Conservation (phyloP, 768 basidiomycete species). For the Boletus reticuloceps region DNA sequence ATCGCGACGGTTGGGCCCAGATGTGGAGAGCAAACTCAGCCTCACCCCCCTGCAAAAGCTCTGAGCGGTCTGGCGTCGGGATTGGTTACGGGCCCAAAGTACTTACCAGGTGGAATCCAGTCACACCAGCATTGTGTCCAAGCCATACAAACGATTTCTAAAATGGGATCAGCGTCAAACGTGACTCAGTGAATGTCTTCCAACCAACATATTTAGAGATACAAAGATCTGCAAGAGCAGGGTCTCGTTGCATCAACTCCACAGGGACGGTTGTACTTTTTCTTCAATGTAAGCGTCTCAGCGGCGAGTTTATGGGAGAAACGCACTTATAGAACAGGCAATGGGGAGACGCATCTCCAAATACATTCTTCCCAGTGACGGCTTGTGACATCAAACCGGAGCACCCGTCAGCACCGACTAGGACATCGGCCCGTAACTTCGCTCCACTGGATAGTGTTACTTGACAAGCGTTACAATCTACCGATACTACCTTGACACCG, state of each 20-base stretch:
- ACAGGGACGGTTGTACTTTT: slow-evolving; percentile 42
- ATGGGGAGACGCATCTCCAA: slow-evolving; percentile 21
- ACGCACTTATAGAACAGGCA: slow-evolving; percentile 46
- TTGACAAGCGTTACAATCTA: slow-evolving; percentile 31
- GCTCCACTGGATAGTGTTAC: slow-evolving; percentile 43
- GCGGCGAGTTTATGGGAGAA: background rate
- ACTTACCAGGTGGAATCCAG: slow-evolving; percentile 25
- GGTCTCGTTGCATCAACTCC: slow-evolving; percentile 39
- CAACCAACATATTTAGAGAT: slow-evolving; percentile 16
- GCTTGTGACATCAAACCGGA: slow-evolving; percentile 39
- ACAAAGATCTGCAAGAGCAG: slow-evolving; percentile 35
- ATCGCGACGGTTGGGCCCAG: slow-evolving; percentile 27
- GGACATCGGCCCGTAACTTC: slow-evolving; percentile 45
- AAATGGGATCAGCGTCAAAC: background rate
- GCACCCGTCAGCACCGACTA: slow-evolving; percentile 62
- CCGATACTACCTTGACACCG: slow-evolving; percentile 37
- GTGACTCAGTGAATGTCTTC: background rate
- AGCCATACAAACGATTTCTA: slow-evolving; percentile 19
- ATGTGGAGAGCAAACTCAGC: slow-evolving; percentile 33
- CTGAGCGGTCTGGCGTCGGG: background rate
- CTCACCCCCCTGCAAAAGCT: slow-evolving; percentile 35
- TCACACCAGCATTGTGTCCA: slow-evolving; percentile 21
- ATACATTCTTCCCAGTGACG: slow-evolving; percentile 33
- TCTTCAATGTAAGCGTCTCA: background rate
- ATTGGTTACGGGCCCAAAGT: too few relatives aligned